Base-by-base conservation (phyloP, 176 grass and related monocot genomes). In the Paspalum notatum region DNA sequence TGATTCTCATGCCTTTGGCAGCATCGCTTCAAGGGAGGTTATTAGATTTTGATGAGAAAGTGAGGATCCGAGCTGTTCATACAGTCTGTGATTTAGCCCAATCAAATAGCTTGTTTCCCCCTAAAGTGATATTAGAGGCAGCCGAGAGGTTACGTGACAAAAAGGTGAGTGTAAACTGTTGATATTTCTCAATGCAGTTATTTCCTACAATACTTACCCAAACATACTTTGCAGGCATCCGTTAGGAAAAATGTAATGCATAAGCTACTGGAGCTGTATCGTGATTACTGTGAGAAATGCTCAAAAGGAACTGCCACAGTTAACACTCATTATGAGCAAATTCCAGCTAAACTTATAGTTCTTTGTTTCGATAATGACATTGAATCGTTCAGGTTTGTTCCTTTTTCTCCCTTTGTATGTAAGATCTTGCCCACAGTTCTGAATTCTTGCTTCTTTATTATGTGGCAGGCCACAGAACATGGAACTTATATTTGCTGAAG, bases 31-130 rank as follows among this genome's bases (percentile, higher is more conserved):
- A 89, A 87, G 82, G 84, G 62, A 93, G 95, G 83, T 70, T 98
- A 85, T 67, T 95, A 65, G 95, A 98, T 89, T 87, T 86, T 88
- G 95, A 98, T 83, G 95, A 95, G 62, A 98, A 98, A 91, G 96
- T 91, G 75, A 93, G 92, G 88, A 84, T 87, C 58, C 83, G 86
- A 87, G 96, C 92, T 88, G 96, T 93, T 72, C 58, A 89, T 78
- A 80, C 88, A 84, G 86, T 98, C 12, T 98, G 90, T 82, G 88
- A 98, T 78, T 72, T 95, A 81, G 92, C 92, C 81, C 95, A 93
- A 82, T 88, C 92, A 84, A 89, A 89, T 87, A 66, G 87, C 79
- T 76, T 59, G 27, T 85, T 93, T 88, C 92, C 92, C 60, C 71
- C 92, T 75, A 84, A 98, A 79, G 46, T 93, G 43, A 71, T 98